phyloP scores from a whole-genome alignment of 1,284 basidiomycete genomes.

The Papiliotrema terrestris region DNA sequence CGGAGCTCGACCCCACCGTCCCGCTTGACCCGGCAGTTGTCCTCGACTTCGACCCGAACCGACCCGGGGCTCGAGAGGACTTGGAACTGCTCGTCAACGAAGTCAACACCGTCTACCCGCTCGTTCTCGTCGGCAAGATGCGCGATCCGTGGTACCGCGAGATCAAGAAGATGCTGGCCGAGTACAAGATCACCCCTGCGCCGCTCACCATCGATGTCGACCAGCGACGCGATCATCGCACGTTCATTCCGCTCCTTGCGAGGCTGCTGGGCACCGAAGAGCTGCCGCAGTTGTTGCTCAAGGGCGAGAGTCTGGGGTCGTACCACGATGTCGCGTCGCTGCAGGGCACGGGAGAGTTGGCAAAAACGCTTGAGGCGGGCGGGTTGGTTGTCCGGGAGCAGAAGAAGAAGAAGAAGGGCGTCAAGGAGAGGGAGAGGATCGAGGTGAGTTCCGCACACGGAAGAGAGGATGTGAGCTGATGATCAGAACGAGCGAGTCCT shows the following conservation, averaged over 20 bases:
- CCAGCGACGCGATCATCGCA: constrained; percentile 57
- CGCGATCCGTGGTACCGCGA: constrained; percentile 56
- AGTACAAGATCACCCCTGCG: constrained; percentile 61
- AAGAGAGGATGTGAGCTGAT: neutral
- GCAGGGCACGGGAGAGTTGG: constrained; percentile 55
- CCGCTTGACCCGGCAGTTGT: constrained; percentile 74
- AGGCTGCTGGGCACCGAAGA: constrained; percentile 58
- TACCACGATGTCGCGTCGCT: constrained; percentile 57
- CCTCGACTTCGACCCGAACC: constrained; percentile 74
- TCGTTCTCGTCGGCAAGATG: constrained; percentile 74
- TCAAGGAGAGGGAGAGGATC: constrained; percentile 35
- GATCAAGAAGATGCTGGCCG: constrained; percentile 60
- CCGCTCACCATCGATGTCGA: constrained; percentile 74
- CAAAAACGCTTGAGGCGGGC: constrained; percentile 55
- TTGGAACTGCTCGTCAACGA: constrained; percentile 41
- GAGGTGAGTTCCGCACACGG: constrained; percentile 46
- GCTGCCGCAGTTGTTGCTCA: constrained; percentile 68
- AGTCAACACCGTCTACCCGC: constrained; percentile 69
- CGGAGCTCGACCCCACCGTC: constrained; percentile 60
- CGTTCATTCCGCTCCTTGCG: constrained; percentile 53
- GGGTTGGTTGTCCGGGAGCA: constrained; percentile 56
- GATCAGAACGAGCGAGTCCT: constrained; percentile 26
- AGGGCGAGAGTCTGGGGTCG: constrained; percentile 60
- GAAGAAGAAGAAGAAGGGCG: constrained; percentile 54
- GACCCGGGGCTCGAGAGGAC: constrained; percentile 54